Evolutionary conservation across 139 green algal genomes (phyloP).

Genomic region (Trebouxia sp.): DNA sequence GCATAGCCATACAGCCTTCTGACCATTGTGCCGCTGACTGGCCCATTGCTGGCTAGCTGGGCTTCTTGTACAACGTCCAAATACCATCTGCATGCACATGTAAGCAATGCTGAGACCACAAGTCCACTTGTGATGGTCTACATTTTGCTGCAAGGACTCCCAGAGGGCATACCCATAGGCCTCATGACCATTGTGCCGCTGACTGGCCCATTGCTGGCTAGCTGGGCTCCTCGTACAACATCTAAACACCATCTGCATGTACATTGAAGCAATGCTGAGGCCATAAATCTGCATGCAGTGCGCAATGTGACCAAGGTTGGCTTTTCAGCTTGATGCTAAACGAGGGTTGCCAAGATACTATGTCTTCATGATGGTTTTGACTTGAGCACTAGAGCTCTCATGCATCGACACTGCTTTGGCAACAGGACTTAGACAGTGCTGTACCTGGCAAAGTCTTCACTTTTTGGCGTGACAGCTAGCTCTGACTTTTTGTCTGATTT

Average conservation of each 20-base stretch:
- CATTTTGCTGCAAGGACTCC: conserved; percentile 57
- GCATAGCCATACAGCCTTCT: conserved; percentile 94
- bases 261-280: no score
- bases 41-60: conserved; percentile 97
- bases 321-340: no score
- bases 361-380: no score
- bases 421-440: not conserved
- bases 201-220: conserved; percentile 98
- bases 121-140: no score
- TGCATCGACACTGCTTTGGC: not conserved
- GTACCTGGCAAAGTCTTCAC: conserved; percentile 84
- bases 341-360: no score
- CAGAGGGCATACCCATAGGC: conserved; percentile 86
- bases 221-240: conserved; percentile 88
- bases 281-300: no score
- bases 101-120: no score
- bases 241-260: conserved; percentile 90
- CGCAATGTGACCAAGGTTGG: no score
- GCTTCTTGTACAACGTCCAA: conserved; percentile 93
- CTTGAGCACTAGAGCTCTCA: no score
- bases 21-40: conserved; percentile 98
- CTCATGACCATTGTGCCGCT: conserved; percentile 99
- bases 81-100: conserved; percentile 74
- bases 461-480: conserved; percentile 79
- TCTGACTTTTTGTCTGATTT: conserved; percentile 36